These are phyloP conservation scores for Trichophyton mentagrophytes DNA, from an alignment of 2,329 filamentous ascomycete species.

Conservation along the genomic window DNA sequence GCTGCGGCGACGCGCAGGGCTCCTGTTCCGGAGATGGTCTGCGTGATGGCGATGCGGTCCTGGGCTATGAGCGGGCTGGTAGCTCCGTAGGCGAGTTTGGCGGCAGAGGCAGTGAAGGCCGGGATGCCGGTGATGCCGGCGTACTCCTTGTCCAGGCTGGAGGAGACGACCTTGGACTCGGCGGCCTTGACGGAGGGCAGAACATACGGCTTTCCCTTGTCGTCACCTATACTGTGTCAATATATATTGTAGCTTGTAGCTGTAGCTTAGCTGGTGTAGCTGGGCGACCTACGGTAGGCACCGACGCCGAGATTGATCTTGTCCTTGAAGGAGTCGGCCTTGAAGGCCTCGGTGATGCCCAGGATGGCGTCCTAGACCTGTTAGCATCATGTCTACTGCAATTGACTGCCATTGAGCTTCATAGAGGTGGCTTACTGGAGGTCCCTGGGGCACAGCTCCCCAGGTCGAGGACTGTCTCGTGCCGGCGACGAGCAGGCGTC, in stretches of 20 bases:
- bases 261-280: background rate
- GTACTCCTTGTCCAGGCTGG: slow-evolving; percentile 88
- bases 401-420: background rate
- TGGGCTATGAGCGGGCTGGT: slow-evolving; percentile 63
- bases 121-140: slow-evolving; percentile 93
- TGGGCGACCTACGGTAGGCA: slow-evolving; percentile 58
- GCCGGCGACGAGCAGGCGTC: slow-evolving; percentile 30
- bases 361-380: slow-evolving; percentile 34
- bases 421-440: slow-evolving; percentile 56
- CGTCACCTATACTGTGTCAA: slow-evolving; percentile 45
- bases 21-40: slow-evolving; percentile 96
- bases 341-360: slow-evolving; percentile 89
- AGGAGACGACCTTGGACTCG: slow-evolving; percentile 70
- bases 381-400: background rate
- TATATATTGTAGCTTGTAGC: background rate
- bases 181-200: slow-evolving; percentile 84
- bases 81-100: slow-evolving; percentile 76
- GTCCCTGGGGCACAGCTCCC: slow-evolving; percentile 83
- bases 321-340: slow-evolving; percentile 81
- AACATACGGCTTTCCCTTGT: slow-evolving; percentile 95
- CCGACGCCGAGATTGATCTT: slow-evolving; percentile 99
- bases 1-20: slow-evolving; percentile 88
- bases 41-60: slow-evolving; percentile 75
- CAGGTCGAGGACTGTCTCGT: slow-evolving; percentile 64
- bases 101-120: slow-evolving; percentile 84